A percentile compares a stretch with the other conserved stretches of the same genome.
Evolutionary conservation across 371 early-diverging fungal species (phyloP).

Genomic region (Mucor lusitanicus): DNA sequence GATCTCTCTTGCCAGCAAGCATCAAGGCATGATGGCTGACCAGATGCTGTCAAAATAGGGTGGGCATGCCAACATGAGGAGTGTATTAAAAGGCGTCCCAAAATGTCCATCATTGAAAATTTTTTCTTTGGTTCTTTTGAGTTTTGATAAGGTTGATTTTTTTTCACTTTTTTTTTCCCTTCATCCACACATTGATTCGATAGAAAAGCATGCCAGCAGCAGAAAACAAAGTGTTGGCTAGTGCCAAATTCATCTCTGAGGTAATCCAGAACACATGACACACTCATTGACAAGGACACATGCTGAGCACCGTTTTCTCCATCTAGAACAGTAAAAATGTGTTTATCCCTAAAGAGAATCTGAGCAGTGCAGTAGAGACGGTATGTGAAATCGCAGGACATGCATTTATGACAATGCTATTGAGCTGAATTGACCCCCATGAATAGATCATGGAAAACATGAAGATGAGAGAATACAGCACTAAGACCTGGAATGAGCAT

Average conservation of each 20-base stretch:
- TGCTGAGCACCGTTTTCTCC: neutral
- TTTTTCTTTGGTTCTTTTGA: neutral
- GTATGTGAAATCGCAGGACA: slow-evolving; percentile 30
- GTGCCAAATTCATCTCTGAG: slow-evolving; percentile 63
- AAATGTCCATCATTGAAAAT: neutral
- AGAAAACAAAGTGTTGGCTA: slow-evolving; percentile 48
- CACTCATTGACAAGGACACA: neutral
- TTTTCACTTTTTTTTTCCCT: neutral
- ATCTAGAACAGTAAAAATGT: slow-evolving; percentile 69
- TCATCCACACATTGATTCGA: neutral
- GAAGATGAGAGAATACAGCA: slow-evolving; percentile 64
- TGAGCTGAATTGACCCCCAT: neutral
- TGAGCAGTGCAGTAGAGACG: slow-evolving; percentile 55
- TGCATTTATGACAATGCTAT: neutral
- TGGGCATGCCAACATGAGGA: neutral
- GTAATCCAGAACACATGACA: slow-evolving; percentile 11
- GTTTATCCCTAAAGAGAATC: slow-evolving; percentile 56
- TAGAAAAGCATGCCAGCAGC: neutral
- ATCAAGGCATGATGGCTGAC: neutral
- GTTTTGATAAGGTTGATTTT: neutral
- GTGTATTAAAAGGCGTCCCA: neutral
- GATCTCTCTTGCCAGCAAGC: neutral
- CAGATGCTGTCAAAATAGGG: neutral
- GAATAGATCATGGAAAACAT: slow-evolving; percentile 66
- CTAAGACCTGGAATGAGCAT: slow-evolving; percentile 76